A percentile compares a stretch with the other conserved stretches of the same genome.
These are phyloP conservation scores for Candida ponderosae DNA, from an alignment of 805 yeast genomes.

Conservation along the genomic window DNA sequence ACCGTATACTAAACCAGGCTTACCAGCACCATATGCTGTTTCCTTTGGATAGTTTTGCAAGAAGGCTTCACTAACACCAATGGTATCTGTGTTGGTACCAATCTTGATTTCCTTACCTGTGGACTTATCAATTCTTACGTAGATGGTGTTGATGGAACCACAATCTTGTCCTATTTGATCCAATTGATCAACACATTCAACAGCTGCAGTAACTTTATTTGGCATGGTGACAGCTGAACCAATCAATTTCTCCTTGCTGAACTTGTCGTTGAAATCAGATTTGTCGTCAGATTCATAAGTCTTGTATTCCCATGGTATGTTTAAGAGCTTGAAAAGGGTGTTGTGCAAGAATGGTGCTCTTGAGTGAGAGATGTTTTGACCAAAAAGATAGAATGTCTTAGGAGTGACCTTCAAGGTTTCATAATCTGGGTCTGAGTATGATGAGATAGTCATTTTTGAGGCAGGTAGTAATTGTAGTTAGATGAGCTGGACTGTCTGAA, in stretches of 20 bases:
- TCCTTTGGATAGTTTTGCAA: conserved; percentile 14
- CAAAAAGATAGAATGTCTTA: conserved; percentile 15
- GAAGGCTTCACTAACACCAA: conserved; percentile 16
- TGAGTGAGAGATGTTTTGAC: conserved; percentile 16
- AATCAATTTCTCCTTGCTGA: conserved; percentile 6
- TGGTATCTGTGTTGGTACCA: conserved; percentile 21
- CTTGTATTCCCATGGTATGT: conserved; percentile 14
- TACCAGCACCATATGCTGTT: conserved; percentile 3
- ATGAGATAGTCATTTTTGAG: too few species aligned
- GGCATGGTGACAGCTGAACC: conserved; percentile 21
- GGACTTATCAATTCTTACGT: conserved; percentile 6
- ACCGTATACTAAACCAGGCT: conserved; percentile 18
- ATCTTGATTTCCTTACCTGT: conserved; percentile 6
- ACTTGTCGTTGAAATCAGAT: conserved; percentile 7
- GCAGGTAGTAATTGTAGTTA: too few species aligned
- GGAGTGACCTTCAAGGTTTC: not conserved
- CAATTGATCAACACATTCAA: conserved; percentile 10
- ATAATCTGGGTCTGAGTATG: conserved; percentile 3
- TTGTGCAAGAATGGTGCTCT: conserved; percentile 18
- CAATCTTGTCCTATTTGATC: conserved; percentile 18
- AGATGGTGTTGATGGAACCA: conserved; percentile 20
- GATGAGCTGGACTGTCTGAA: too few species aligned
- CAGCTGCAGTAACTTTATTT: conserved; percentile 15
- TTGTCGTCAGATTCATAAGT: conserved; percentile 15
- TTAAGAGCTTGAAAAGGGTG: conserved; percentile 10